Percentiles rank a stretch among this genome's conserved stretches.
These are phyloP conservation scores for Starmerella stellata DNA, from an alignment of 805 yeast species.

Conservation along the genomic window DNA sequence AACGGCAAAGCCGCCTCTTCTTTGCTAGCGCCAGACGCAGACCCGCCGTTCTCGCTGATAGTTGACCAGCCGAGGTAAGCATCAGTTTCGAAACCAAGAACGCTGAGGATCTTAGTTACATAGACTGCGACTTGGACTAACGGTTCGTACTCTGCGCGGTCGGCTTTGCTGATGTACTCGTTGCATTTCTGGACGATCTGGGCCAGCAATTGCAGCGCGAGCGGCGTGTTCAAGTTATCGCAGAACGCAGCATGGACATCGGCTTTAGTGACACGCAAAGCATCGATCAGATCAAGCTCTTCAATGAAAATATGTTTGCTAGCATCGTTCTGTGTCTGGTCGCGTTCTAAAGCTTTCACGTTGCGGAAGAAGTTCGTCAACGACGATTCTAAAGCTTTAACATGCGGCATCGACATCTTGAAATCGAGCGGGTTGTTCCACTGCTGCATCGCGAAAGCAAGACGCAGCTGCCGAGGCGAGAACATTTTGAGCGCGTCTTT, in stretches of 20 bases:
- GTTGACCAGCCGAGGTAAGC: conserved; percentile 55
- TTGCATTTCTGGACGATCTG: conserved; percentile 59
- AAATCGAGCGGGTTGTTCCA: conserved; percentile 92
- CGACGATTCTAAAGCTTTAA: conserved; percentile 53
- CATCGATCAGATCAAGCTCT: conserved; percentile 32
- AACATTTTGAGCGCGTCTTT: conserved; percentile 65
- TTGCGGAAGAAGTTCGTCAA: conserved; percentile 69
- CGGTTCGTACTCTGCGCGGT: conserved; percentile 44
- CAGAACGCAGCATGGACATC: conserved; percentile 63
- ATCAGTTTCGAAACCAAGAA: conserved; percentile 63
- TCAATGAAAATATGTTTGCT: conserved; percentile 41
- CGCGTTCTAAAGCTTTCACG: conserved; percentile 63
- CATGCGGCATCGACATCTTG: conserved; percentile 66
- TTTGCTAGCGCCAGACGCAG: conserved; percentile 15
- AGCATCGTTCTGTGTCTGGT: conserved; percentile 35
- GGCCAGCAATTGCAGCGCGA: conserved; percentile 43
- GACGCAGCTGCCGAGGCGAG: conserved; percentile 65
- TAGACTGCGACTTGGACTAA: conserved; percentile 45
- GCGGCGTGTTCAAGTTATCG: conserved; percentile 72
- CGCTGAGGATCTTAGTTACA: conserved; percentile 48
- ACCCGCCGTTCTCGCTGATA: conserved; percentile 7
- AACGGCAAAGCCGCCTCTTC: conserved; percentile 70
- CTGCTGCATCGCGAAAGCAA: conserved; percentile 75
- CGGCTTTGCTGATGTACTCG: conserved; percentile 40
- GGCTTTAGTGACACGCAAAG: conserved; percentile 34